Conservation (phyloP, 179 eudicot species). For the Actinidia polygama region DNA sequence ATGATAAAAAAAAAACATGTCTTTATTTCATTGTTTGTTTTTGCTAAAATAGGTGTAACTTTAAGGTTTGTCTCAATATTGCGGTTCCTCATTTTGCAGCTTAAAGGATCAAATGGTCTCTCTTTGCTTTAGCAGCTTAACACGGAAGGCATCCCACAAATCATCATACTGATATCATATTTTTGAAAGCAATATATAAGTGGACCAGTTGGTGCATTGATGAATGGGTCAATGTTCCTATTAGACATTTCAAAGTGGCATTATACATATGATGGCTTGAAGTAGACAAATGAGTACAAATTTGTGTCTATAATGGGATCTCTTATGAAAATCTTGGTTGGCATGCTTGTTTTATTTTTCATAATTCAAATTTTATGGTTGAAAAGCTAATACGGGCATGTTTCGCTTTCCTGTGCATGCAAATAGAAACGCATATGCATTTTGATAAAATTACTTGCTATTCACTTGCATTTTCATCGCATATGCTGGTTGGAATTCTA, state of each 20-base stretch:
- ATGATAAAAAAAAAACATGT: neutral
- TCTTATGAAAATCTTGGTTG: constrained; percentile 86
- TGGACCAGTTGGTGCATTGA: constrained; percentile 84
- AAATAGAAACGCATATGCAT: no score
- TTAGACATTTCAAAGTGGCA: constrained; percentile 86
- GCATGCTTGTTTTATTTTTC: constrained; percentile 13
- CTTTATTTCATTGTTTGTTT: neutral
- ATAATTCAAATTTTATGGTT: neutral
- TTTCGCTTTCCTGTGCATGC: no score
- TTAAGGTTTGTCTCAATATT: constrained; percentile 2
- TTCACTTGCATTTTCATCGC: no score
- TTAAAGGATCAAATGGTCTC: neutral
- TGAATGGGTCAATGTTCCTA: constrained; percentile 89
- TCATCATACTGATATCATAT: constrained; percentile 52
- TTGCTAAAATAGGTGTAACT: neutral
- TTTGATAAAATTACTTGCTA: no score
- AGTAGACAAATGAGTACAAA: constrained; percentile 79
- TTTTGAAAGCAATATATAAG: constrained; percentile 69
- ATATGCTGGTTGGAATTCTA: neutral
- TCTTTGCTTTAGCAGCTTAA: constrained; percentile 47
- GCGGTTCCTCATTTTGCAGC: neutral
- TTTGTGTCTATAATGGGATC: constrained; percentile 91
- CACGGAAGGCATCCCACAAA: constrained; percentile 36
- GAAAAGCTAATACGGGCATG: neutral
- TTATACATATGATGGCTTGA: constrained; percentile 81